These are phyloP conservation scores for Alternaria gaisen DNA, from an alignment of 2,329 filamentous ascomycete genomes.

Conservation along the genomic window DNA sequence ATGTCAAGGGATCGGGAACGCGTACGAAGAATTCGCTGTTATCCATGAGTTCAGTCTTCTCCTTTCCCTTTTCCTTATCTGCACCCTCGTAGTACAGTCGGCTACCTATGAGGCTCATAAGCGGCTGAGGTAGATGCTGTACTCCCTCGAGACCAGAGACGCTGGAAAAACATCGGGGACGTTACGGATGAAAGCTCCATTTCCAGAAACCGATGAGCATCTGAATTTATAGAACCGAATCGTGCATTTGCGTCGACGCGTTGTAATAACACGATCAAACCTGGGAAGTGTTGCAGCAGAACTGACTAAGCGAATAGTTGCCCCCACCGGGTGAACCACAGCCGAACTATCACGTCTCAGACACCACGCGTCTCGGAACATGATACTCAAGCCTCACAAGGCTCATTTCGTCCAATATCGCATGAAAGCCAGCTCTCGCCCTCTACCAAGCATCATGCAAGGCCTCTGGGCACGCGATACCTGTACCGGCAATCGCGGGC, in stretches of 20 bases:
- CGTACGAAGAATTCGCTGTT: neutral
- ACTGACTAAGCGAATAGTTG: neutral
- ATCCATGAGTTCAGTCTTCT: neutral
- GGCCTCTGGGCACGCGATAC: constrained; percentile 1
- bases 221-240: neutral
- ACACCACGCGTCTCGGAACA: constrained; percentile 29
- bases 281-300: neutral
- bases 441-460: constrained; percentile 16
- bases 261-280: neutral
- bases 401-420: neutral
- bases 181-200: neutral
- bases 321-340: constrained; percentile 6
- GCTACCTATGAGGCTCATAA: neutral
- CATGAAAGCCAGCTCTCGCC: constrained; percentile 10
- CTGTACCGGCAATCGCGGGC: constrained; percentile 6
- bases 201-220: neutral
- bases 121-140: neutral
- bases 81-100: neutral
- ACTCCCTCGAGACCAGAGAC: neutral
- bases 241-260: neutral
- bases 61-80: neutral
- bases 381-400: constrained; percentile 3
- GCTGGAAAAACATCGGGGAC: neutral
- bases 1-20: neutral
- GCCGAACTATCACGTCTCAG: constrained; percentile 22